These are phyloP conservation scores for Gloeophyllum trabeum DNA, from an alignment of 768 basidiomycete species.

Conservation along the genomic window DNA sequence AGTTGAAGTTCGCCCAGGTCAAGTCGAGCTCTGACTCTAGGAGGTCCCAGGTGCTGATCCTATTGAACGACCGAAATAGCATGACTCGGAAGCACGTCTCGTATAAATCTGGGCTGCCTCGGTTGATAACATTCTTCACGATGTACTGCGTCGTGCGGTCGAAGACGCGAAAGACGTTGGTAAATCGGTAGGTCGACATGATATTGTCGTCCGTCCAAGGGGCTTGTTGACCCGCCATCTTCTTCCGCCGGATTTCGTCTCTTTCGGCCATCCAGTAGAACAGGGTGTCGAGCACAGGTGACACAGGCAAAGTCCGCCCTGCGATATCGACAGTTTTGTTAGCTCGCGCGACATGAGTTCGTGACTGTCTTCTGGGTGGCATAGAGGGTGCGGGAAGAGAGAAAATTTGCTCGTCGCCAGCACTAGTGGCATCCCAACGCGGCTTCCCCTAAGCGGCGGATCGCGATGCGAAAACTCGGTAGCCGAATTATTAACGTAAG, in stretches of 20 bases:
- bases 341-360: too few species aligned
- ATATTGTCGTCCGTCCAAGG: constrained; percentile 59
- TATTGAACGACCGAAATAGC: constrained; percentile 65
- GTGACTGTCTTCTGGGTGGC: too few species aligned
- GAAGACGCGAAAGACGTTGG: constrained; percentile 65
- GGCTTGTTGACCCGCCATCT: constrained; percentile 14
- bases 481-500: too few species aligned
- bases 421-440: too few species aligned
- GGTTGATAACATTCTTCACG: constrained; percentile 55
- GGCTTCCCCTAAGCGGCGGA: too few species aligned
- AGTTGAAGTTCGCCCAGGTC: constrained; percentile 49
- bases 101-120: constrained; percentile 43
- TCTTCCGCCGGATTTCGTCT: constrained; percentile 16
- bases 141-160: constrained; percentile 65
- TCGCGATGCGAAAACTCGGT: too few species aligned
- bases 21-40: constrained; percentile 39
- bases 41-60: constrained; percentile 60
- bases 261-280: constrained; percentile 20
- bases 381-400: too few species aligned
- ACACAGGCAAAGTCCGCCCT: constrained; percentile 12
- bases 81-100: constrained; percentile 65
- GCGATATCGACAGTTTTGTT: constrained; percentile 12
- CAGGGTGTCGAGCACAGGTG: constrained; percentile 16
- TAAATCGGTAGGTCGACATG: constrained; percentile 46
- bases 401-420: too few species aligned